phyloP scores from a whole-genome alignment of 192 early-diverging fungal genomes.

The Dimargaris cristalligena region DNA sequence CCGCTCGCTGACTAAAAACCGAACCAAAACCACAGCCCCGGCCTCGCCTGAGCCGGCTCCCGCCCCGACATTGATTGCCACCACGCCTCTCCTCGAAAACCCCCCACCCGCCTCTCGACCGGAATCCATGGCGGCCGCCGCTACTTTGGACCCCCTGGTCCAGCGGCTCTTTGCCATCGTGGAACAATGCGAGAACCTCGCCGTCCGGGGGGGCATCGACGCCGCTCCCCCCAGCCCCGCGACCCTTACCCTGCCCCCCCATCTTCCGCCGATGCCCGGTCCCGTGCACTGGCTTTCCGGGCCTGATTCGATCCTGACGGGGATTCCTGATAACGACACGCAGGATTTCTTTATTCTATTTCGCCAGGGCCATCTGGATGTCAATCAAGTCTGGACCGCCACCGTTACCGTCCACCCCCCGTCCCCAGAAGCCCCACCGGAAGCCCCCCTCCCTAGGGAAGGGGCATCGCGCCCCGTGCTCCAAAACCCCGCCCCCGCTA shows the following conservation, averaged over 20 bases:
- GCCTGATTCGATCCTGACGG: not conserved
- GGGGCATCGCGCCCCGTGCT: too few relatives aligned
- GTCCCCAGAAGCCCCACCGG: too few relatives aligned
- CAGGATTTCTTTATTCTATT: not conserved
- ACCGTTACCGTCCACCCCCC: too few relatives aligned
- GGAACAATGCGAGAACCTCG: not conserved
- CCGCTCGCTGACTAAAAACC: not conserved
- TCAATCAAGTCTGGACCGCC: not conserved
- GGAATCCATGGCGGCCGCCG: not conserved
- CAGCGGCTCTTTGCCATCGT: not conserved
- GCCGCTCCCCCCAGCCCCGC: too few relatives aligned
- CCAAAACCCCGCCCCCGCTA: too few relatives aligned
- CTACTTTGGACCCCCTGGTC: not conserved
- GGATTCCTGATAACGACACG: not conserved
- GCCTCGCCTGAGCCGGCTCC: not conserved
- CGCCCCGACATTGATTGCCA: not conserved
- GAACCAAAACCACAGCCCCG: not conserved
- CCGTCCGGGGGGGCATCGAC: not conserved
- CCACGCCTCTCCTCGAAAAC: not conserved
- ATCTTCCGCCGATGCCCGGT: not conserved
- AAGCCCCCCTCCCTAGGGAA: too few relatives aligned
- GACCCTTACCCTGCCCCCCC: not conserved
- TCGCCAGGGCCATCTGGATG: not conserved
- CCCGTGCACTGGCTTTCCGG: not conserved
- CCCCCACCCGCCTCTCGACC: not conserved